Conservation (phyloP, 108 stramenopile species). For the Cyclostephanos invisitatus region DNA sequence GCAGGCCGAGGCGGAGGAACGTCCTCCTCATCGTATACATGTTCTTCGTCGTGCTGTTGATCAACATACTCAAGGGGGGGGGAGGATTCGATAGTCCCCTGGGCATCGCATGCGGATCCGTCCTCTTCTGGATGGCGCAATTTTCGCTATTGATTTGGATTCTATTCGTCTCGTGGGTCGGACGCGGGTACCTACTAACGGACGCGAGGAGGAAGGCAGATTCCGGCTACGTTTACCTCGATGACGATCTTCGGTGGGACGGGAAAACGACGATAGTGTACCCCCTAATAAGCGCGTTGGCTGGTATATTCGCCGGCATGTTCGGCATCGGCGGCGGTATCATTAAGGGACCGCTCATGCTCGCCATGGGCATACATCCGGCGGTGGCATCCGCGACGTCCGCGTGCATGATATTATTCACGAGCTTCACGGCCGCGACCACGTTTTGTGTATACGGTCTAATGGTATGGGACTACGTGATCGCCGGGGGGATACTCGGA, state of each 20-base stretch:
- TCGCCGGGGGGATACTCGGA: constrained; percentile 74
- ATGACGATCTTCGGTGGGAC: constrained; percentile 92
- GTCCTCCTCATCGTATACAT: constrained; percentile 67
- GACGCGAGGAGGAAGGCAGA: constrained; percentile 47
- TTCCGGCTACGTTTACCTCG: constrained; percentile 55
- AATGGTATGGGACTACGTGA: constrained; percentile 75
- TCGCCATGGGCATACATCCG: constrained; percentile 91
- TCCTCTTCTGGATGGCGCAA: constrained; percentile 81
- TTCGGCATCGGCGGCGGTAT: constrained; percentile 94
- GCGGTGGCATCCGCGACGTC: constrained; percentile 80
- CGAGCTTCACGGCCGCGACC: constrained; percentile 93
- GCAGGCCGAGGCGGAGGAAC: constrained; percentile 46
- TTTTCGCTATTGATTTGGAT: constrained; percentile 77
- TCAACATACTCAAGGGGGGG: constrained; percentile 88
- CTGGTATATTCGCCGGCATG: constrained; percentile 96
- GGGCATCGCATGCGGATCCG: constrained; percentile 85
- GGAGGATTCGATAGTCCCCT: constrained; percentile 75
- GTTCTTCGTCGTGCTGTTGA: constrained; percentile 76
- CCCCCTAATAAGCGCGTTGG: constrained; percentile 86
- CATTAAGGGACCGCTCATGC: constrained; percentile 95
- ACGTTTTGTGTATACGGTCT: constrained; percentile 87
- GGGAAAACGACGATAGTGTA: constrained; percentile 80
- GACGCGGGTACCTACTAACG: constrained; percentile 54
- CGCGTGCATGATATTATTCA: constrained; percentile 93
- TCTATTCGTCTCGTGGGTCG: constrained; percentile 56